These are phyloP conservation scores for Neonectria faginata DNA, from an alignment of 2,329 filamentous ascomycete species.

Conservation along the genomic window DNA sequence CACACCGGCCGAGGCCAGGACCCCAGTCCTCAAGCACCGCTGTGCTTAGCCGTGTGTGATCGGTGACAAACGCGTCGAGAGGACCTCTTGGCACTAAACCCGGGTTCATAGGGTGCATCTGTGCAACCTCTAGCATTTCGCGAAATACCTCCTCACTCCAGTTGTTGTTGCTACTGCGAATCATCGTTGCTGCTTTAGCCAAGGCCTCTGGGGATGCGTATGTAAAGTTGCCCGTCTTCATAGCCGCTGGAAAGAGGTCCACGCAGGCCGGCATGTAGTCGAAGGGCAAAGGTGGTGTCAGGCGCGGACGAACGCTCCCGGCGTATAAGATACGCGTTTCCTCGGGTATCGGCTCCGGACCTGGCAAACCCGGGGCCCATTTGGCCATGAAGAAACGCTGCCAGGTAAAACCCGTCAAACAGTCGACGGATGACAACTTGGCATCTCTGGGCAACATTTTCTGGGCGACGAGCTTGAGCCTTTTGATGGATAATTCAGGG, in stretches of 20 bases:
- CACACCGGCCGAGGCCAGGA: constrained; percentile 22
- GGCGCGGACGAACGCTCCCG: constrained; percentile 18
- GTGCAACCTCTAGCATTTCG: constrained; percentile 16
- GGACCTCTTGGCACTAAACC: constrained; percentile 20
- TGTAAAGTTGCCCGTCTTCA: background rate
- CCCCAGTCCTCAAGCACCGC: constrained; percentile 24
- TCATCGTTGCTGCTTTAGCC: constrained; percentile 5
- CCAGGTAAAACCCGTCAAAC: constrained; percentile 21
- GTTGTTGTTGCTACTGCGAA: constrained; percentile 20
- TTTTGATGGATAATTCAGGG: background rate
- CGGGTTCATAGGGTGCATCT: constrained; percentile 17
- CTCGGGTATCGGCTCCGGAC: background rate
- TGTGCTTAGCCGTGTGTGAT: constrained; percentile 16
- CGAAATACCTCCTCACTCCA: constrained; percentile 20
- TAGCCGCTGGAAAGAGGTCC: constrained; percentile 14
- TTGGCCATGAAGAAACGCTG: constrained; percentile 16
- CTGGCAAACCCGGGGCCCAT: background rate
- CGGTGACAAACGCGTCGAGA: constrained; percentile 16
- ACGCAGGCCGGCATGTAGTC: constrained; percentile 22
- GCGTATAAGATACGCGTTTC: constrained; percentile 19
- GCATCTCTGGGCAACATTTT: background rate
- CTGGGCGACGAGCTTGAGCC: constrained; percentile 3
- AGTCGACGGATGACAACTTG: constrained; percentile 17
- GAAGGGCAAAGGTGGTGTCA: constrained; percentile 15
- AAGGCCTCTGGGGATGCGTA: constrained; percentile 9